Conservation (phyloP, 129 eudicot species). For the sunflower (Helianthus annuus) region DNA sequence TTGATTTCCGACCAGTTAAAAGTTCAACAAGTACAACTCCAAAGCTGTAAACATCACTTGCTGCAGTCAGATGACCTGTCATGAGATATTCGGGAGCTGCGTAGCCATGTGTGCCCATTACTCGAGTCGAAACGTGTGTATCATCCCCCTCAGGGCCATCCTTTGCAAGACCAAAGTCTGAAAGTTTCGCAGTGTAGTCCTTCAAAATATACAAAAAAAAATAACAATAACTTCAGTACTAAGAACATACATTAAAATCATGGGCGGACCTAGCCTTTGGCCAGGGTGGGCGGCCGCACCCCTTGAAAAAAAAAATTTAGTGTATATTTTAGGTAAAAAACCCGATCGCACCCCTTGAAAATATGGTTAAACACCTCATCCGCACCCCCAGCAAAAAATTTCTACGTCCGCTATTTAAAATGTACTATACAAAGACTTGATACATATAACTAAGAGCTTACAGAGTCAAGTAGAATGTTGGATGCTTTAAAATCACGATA, state of each 20-base stretch:
- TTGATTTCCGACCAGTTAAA: slow-evolving; percentile 71
- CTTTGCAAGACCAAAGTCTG: slow-evolving; percentile 56
- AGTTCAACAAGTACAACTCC: slow-evolving; percentile 90
- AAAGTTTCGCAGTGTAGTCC: slow-evolving; percentile 52
- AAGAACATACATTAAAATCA: neutral
- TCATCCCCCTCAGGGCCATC: slow-evolving; percentile 46
- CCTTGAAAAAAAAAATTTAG: too few relatives aligned
- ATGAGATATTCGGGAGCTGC: slow-evolving; percentile 72
- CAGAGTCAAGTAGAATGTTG: slow-evolving; percentile 77
- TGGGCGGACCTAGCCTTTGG: too few relatives aligned
- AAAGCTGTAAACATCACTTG: slow-evolving; percentile 89
- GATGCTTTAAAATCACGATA: slow-evolving; percentile 88
- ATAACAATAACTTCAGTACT: slow-evolving; percentile 13
- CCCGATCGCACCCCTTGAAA: too few relatives aligned
- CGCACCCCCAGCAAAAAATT: too few relatives aligned
- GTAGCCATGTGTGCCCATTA: slow-evolving; percentile 69
- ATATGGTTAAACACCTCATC: too few relatives aligned
- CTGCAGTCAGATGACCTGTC: slow-evolving; percentile 85
- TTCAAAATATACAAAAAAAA: slow-evolving; percentile 5
- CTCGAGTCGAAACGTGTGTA: slow-evolving; percentile 50
- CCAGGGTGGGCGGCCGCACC: too few relatives aligned
- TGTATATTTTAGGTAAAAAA: too few relatives aligned
- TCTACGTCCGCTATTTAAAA: too few relatives aligned
- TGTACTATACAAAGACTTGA: too few relatives aligned
- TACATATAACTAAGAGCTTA: slow-evolving; percentile 32